Percentiles rank a stretch among this genome's conserved stretches.
Evolutionary conservation across 805 yeast genomes (phyloP).

Genomic region (Lachancea sp.): DNA sequence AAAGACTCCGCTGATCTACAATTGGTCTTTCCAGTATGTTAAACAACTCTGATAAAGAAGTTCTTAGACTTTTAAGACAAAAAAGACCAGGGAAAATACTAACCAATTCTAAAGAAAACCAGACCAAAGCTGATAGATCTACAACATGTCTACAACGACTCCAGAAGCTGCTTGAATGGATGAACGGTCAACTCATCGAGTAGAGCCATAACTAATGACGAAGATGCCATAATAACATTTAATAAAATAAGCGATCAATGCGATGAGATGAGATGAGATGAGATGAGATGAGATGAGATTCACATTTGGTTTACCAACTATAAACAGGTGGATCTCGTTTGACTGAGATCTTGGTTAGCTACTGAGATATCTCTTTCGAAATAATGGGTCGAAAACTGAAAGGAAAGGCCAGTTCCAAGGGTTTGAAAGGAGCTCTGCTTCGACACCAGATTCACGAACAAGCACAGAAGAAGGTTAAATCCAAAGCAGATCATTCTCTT

Average conservation of each 20-base stretch:
- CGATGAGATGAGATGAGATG: slow-evolving; percentile 8
- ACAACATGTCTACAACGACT: slow-evolving; percentile 18
- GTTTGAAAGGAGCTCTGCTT: slow-evolving; percentile 26
- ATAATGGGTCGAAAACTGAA: slow-evolving; percentile 29
- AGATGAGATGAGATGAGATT: background rate
- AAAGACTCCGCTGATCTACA: slow-evolving; percentile 32
- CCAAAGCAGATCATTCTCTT: slow-evolving; percentile 23
- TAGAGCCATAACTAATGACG: too few relatives aligned
- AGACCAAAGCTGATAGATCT: slow-evolving; percentile 23
- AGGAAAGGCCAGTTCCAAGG: slow-evolving; percentile 24
- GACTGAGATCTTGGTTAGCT: background rate
- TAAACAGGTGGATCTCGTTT: too few relatives aligned
- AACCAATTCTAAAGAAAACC: slow-evolving; percentile 13
- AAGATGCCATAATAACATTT: too few relatives aligned
- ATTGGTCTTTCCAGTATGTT: slow-evolving; percentile 32
- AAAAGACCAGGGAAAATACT: background rate
- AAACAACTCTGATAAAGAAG: background rate
- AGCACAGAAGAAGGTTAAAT: slow-evolving; percentile 12
- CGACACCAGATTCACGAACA: slow-evolving; percentile 24
- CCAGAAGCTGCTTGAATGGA: slow-evolving; percentile 14
- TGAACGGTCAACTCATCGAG: background rate
- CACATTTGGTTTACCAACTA: background rate
- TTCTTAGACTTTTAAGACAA: background rate
- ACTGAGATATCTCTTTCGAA: background rate
- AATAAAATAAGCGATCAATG: background rate